A percentile compares a stretch with the other conserved stretches of the same genome.
Evolutionary conservation across 2,329 filamentous ascomycete genomes (phyloP).

Genomic region (Pestalotiopsis sp.): DNA sequence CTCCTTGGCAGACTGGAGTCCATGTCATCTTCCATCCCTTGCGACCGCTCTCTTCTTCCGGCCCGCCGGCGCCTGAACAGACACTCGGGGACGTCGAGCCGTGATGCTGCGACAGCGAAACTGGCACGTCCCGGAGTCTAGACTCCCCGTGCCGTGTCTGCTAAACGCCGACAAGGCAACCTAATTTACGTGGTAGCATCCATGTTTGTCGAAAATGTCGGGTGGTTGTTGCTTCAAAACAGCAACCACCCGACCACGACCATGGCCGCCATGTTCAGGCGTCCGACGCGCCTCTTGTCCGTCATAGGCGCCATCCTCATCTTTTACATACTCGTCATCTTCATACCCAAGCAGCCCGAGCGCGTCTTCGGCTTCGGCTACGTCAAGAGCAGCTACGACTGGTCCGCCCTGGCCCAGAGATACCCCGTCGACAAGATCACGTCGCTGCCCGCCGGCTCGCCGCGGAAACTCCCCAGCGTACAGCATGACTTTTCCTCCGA

Average conservation of each 20-base stretch:
- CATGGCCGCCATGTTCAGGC: slow-evolving; percentile 14
- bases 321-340: slow-evolving; percentile 18
- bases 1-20: neutral
- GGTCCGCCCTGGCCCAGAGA: slow-evolving; percentile 13
- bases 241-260: slow-evolving; percentile 5
- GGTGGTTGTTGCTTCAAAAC: slow-evolving; percentile 9
- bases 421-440: slow-evolving; percentile 14
- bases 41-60: neutral
- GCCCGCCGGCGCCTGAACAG: neutral
- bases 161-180: neutral
- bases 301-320: slow-evolving; percentile 10
- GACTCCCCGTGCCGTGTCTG: neutral
- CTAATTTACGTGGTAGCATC: neutral
- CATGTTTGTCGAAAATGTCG: slow-evolving; percentile 15
- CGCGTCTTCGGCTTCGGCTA: slow-evolving; percentile 13
- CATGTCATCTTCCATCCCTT: neutral
- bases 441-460: slow-evolving; percentile 7
- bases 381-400: slow-evolving; percentile 16
- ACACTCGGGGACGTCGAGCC: neutral
- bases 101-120: neutral
- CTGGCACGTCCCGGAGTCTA: neutral
- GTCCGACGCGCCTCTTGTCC: slow-evolving; percentile 14
- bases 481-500: slow-evolving; percentile 38
- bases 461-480: slow-evolving; percentile 12
- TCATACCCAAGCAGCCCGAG: slow-evolving; percentile 14